phyloP scores from a whole-genome alignment of 176 grass and related monocot species.

The Elaeis guineensis region DNA sequence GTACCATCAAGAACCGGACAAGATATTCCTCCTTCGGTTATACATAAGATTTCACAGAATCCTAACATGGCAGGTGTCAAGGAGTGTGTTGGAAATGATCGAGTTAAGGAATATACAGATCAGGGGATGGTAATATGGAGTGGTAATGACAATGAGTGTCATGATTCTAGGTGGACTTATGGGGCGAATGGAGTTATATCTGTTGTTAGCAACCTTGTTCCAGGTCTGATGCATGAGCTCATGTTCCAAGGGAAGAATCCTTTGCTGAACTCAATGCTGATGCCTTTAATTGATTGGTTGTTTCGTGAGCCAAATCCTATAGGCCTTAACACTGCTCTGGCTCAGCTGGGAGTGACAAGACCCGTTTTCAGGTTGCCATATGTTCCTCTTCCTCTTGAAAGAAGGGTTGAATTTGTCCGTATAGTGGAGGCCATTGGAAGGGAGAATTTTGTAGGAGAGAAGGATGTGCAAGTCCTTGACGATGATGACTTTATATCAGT shows the following conservation, averaged over 20 bases:
- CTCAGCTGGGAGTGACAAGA: constrained; percentile 61
- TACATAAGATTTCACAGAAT: constrained; percentile 34
- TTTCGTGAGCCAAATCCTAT: constrained; percentile 79
- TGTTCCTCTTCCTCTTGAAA: constrained; percentile 61
- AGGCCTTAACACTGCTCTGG: constrained; percentile 68
- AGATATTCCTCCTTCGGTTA: constrained; percentile 66
- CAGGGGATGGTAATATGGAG: constrained; percentile 71
- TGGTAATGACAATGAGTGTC: constrained; percentile 59
- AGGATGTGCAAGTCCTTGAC: constrained; percentile 52
- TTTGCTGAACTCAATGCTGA: constrained; percentile 38
- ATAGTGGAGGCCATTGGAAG: constrained; percentile 61
- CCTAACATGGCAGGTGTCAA: constrained; percentile 79
- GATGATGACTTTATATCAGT: constrained; percentile 75
- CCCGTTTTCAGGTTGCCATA: constrained; percentile 71
- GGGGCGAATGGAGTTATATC: constrained; percentile 72
- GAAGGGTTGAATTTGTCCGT: constrained; percentile 53
- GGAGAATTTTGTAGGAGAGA: constrained; percentile 60
- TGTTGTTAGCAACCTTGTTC: constrained; percentile 77
- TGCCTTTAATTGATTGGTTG: constrained; percentile 67
- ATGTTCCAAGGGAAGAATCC: constrained; percentile 59
- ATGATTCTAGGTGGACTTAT: constrained; percentile 68
- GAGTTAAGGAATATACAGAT: constrained; percentile 55
- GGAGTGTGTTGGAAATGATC: constrained; percentile 67
- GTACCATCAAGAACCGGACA: constrained; percentile 69
- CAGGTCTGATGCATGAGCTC: constrained; percentile 51